Percentiles rank a stretch among this genome's conserved stretches.
phyloP scores from a whole-genome alignment of 805 yeast species.

The Metschnikowia aberdeeniae region DNA sequence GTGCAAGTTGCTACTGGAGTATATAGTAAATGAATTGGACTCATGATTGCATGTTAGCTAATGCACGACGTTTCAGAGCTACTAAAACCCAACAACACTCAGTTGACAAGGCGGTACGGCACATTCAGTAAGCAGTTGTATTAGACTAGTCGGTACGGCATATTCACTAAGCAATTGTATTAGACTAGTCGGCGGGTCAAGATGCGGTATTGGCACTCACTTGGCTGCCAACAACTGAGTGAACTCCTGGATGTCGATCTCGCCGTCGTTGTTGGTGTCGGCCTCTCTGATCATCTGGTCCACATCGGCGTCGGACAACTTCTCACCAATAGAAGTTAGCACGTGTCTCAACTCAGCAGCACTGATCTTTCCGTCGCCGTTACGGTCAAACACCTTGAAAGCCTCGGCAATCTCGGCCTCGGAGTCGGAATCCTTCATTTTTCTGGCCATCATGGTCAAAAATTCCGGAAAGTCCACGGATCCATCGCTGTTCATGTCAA shows the following conservation, averaged over 20 bases:
- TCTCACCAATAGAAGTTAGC: slow-evolving; percentile 95
- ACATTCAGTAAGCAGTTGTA: too few relatives aligned
- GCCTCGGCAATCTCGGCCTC: slow-evolving; percentile 98
- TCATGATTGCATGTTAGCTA: too few relatives aligned
- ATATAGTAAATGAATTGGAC: too few relatives aligned
- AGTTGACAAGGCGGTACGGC: too few relatives aligned
- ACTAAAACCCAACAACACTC: too few relatives aligned
- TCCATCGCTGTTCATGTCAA: slow-evolving; percentile 93
- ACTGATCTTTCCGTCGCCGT: slow-evolving; percentile 95
- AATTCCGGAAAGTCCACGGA: slow-evolving; percentile 47
- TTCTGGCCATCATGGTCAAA: slow-evolving; percentile 44
- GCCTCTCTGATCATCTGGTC: slow-evolving; percentile 97
- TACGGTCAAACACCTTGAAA: slow-evolving; percentile 93
- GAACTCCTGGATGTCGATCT: slow-evolving; percentile 94
- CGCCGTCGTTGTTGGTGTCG: slow-evolving; percentile 92
- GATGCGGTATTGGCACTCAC: too few relatives aligned
- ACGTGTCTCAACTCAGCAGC: slow-evolving; percentile 97
- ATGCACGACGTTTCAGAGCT: too few relatives aligned
- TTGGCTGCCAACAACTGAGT: slow-evolving; percentile 82
- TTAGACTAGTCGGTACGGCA: too few relatives aligned
- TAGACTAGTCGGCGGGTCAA: too few relatives aligned
- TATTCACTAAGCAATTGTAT: too few relatives aligned
- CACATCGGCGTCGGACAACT: slow-evolving; percentile 92
- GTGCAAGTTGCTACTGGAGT: too few relatives aligned
- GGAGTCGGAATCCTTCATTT: slow-evolving; percentile 93